Conservation (phyloP, 805 yeast species). For the Starmerella potacharoeniae region DNA sequence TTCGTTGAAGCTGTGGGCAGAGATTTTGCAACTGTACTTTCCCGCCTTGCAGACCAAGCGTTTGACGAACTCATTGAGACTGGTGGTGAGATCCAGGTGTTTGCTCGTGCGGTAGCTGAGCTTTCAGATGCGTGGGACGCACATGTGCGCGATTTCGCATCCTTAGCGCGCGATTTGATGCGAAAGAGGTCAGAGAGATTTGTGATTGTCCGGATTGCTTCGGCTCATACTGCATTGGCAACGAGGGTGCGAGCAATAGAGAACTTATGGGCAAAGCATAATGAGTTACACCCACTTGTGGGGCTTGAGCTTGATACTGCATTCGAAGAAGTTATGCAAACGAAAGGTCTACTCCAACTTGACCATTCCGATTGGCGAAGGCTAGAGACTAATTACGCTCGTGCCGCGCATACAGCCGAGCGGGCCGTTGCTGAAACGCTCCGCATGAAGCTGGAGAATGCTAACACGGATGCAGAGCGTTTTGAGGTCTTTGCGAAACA, state of each 20-base stretch:
- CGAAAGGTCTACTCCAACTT: not conserved
- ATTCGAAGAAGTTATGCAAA: not conserved
- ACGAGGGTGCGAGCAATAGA: constrained; percentile 36
- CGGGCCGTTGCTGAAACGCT: constrained; percentile 30
- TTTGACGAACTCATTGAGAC: constrained; percentile 31
- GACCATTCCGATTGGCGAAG: constrained; percentile 30
- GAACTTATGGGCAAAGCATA: constrained; percentile 42
- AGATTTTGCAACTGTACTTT: constrained; percentile 36
- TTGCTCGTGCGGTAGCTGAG: not conserved
- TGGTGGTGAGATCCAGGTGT: not conserved
- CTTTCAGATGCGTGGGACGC: constrained; percentile 40
- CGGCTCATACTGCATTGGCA: constrained; percentile 33
- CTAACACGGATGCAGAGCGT: constrained; percentile 33
- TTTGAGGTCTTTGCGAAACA: constrained; percentile 41
- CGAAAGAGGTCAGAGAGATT: constrained; percentile 65
- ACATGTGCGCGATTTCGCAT: constrained; percentile 49
- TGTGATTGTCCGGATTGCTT: constrained; percentile 49
- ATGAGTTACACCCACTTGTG: constrained; percentile 18
- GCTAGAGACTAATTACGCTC: constrained; percentile 35
- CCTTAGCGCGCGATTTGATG: constrained; percentile 59
- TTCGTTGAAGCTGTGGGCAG: constrained; percentile 35
- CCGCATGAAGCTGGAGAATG: constrained; percentile 18
- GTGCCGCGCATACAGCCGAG: constrained; percentile 30
- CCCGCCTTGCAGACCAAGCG: constrained; percentile 29
- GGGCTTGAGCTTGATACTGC: not conserved